Percentiles rank a stretch among this genome's conserved stretches.
Conservation (phyloP, 2,329 filamentous ascomycete genomes). For the Aspergillus terreus region DNA sequence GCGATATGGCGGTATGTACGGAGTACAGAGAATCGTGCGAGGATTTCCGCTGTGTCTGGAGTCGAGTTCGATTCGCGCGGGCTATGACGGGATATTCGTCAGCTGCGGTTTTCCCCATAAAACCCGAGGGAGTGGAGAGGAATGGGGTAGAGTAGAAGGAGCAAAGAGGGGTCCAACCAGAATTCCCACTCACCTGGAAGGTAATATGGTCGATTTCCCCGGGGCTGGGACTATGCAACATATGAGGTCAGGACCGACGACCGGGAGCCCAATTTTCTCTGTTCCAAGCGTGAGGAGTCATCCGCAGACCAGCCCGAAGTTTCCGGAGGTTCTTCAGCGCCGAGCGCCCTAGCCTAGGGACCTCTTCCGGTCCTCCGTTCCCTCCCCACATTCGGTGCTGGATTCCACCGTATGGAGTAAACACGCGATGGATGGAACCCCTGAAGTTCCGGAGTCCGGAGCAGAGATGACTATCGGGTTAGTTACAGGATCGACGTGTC, state of each 20-base stretch:
- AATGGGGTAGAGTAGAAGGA: constrained; percentile 8
- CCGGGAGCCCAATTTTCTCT: not conserved
- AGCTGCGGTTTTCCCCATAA: constrained; percentile 10
- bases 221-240: not conserved
- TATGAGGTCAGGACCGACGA: not conserved
- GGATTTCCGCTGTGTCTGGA: not conserved
- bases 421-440: not conserved
- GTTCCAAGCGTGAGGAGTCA: not conserved
- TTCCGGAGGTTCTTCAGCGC: constrained; percentile 17
- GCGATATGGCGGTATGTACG: not conserved
- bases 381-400: not conserved
- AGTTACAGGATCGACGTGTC: not conserved
- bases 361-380: not conserved
- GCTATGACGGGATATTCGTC: constrained; percentile 6
- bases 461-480: not conserved
- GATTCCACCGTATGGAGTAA: not conserved
- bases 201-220: not conserved
- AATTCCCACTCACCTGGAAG: not conserved
- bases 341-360: constrained; percentile 13
- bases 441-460: not conserved
- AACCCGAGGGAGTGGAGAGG: constrained; percentile 14
- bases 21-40: not conserved
- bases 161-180: not conserved
- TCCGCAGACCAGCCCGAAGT: not conserved
- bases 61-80: not conserved